Percentiles rank a stretch among this genome's conserved stretches.
These are phyloP conservation scores for Gelatoporia subvermispora DNA, from an alignment of 768 basidiomycete genomes.

Conservation along the genomic window DNA sequence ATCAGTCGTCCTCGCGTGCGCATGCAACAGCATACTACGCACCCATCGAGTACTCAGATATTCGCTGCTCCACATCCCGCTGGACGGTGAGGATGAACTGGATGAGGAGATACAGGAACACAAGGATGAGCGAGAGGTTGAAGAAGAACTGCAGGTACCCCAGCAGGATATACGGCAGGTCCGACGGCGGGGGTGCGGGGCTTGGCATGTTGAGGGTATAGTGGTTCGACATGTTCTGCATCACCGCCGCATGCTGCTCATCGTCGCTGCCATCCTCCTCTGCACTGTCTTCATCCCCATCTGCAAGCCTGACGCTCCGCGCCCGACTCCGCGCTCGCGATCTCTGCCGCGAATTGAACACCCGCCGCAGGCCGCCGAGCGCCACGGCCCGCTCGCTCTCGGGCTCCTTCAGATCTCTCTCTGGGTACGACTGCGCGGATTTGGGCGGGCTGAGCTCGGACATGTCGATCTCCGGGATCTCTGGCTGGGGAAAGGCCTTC, in stretches of 20 bases:
- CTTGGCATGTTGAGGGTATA: conserved; percentile 81
- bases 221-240: conserved; percentile 65
- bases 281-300: conserved; percentile 37
- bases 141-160: conserved; percentile 96
- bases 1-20: conserved; percentile 1
- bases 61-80: conserved; percentile 81
- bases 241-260: conserved; percentile 29
- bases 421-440: conserved; percentile 14
- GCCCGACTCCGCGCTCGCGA: conserved; percentile 28
- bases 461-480: conserved; percentile 73
- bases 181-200: conserved; percentile 48
- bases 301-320: conserved; percentile 13
- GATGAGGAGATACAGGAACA: conserved; percentile 80
- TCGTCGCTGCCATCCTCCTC: conserved; percentile 40
- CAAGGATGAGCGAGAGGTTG: conserved; percentile 76
- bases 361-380: conserved; percentile 58
- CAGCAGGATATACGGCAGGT: conserved; percentile 76
- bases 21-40: conserved; percentile 25
- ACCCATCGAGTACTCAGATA: conserved; percentile 89
- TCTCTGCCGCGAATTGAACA: conserved; percentile 58
- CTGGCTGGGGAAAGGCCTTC: conserved; percentile 54
- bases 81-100: conserved; percentile 89
- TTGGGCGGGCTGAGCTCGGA: conserved; percentile 61
- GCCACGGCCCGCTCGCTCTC: conserved; percentile 45
- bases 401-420: conserved; percentile 2